A percentile compares a stretch with the other conserved stretches of the same genome.
Conservation (phyloP, 306 rosid species). For the Sesbania bispinosa region DNA sequence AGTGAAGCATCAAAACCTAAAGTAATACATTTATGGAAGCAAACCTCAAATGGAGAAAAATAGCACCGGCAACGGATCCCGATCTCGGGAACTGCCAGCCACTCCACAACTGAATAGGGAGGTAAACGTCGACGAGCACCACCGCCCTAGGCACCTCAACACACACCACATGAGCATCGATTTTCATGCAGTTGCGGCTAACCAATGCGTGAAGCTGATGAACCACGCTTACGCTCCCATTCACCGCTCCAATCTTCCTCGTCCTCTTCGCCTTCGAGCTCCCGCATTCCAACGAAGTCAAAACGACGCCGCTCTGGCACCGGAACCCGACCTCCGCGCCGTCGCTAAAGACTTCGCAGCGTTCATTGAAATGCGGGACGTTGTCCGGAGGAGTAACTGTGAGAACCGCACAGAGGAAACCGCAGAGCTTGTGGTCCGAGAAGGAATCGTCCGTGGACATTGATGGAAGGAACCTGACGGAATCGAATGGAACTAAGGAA, state of each 20-base stretch:
- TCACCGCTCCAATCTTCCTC: slow-evolving; percentile 63
- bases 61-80: slow-evolving; percentile 55
- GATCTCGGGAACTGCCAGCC: slow-evolving; percentile 87
- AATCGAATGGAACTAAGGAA: not conserved
- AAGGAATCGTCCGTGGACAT: slow-evolving; percentile 43
- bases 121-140: slow-evolving; percentile 64
- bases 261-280: slow-evolving; percentile 29
- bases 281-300: slow-evolving; percentile 13
- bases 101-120: slow-evolving; percentile 53
- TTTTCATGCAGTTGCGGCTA: slow-evolving; percentile 44
- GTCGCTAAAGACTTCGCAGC: slow-evolving; percentile 37
- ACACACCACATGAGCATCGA: slow-evolving; percentile 49
- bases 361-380: slow-evolving; percentile 29
- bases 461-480: not conserved
- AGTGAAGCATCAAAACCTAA: not conserved
- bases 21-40: not conserved
- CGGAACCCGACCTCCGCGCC: slow-evolving; percentile 34
- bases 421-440: slow-evolving; percentile 71
- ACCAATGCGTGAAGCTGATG: slow-evolving; percentile 74
- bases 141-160: slow-evolving; percentile 58
- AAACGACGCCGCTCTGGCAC: slow-evolving; percentile 43
- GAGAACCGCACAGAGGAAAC: slow-evolving; percentile 69
- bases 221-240: slow-evolving; percentile 80
- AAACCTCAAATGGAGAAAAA: slow-evolving; percentile 81
- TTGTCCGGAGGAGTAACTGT: slow-evolving; percentile 18